phyloP scores from a whole-genome alignment of 2,329 filamentous ascomycete species.

The Zarea fungicola region DNA sequence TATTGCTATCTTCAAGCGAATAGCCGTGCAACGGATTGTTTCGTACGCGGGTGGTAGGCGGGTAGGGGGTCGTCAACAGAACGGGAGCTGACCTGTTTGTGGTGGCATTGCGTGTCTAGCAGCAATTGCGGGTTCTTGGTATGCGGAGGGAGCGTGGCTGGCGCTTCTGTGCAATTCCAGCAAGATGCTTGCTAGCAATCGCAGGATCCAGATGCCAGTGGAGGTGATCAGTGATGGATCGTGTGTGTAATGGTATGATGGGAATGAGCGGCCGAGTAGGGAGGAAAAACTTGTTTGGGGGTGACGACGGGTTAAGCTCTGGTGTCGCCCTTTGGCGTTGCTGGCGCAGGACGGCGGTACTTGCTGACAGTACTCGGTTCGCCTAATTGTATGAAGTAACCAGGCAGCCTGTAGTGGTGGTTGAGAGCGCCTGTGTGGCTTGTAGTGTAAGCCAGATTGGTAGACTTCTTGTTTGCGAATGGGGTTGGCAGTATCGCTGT shows the following conservation, averaged over 20 bases:
- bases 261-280: constrained; percentile 6
- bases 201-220: neutral
- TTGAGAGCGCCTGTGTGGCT: neutral
- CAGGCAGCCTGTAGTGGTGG: neutral
- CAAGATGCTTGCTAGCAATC: neutral
- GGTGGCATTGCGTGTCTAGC: constrained; percentile 15
- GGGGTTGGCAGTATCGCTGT: too few species aligned
- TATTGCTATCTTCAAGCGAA: too few species aligned
- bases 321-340: constrained; percentile 4
- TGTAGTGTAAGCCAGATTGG: too few species aligned
- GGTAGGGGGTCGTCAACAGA: constrained; percentile 1
- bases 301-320: constrained; percentile 1
- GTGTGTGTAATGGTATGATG: constrained; percentile 1
- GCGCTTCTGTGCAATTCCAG: constrained; percentile 1
- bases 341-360: neutral
- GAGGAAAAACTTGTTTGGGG: constrained; percentile 5
- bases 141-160: constrained; percentile 1
- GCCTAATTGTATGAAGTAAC: neutral
- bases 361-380: neutral
- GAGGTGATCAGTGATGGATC: neutral
- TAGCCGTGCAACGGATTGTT: too few species aligned
- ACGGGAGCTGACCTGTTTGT: constrained; percentile 17
- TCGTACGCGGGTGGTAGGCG: neutral
- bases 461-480: too few species aligned
- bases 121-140: neutral